phyloP scores from a whole-genome alignment of 768 basidiomycete genomes.

The Suillus subluteus region DNA sequence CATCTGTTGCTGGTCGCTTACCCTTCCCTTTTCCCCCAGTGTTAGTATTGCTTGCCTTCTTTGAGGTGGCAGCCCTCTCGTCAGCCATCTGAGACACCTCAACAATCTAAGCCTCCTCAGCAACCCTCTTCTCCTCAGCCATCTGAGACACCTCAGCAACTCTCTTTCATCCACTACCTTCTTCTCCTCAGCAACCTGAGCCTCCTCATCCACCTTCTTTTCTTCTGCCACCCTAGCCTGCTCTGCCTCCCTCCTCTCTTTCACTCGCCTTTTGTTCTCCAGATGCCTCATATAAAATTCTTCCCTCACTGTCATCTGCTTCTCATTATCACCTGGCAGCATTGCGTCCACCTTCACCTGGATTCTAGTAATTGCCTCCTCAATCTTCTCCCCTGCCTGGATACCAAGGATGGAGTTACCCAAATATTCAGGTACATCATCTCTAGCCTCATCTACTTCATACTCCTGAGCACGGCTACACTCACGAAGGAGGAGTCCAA shows the following conservation, averaged over 20 bases:
- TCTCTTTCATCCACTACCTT: not conserved
- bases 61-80: too few relatives aligned
- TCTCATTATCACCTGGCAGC: too few relatives aligned
- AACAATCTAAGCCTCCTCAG: too few relatives aligned
- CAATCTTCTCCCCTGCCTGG: not conserved
- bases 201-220: too few relatives aligned
- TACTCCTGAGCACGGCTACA: not conserved
- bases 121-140: too few relatives aligned
- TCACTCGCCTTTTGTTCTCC: slow-evolving; percentile 1
- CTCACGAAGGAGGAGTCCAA: not conserved
- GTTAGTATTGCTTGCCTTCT: too few relatives aligned
- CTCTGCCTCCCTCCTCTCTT: not conserved
- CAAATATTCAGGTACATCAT: not conserved
- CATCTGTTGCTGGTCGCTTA: not conserved
- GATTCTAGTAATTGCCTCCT: not conserved
- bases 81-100: too few relatives aligned
- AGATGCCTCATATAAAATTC: not conserved
- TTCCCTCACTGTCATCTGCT: too few relatives aligned
- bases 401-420: not conserved
- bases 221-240: not conserved
- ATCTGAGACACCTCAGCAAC: too few relatives aligned
- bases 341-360: too few relatives aligned
- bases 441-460: not conserved
- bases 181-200: not conserved
- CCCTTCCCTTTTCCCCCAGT: too few relatives aligned